Base-by-base conservation (phyloP, 2,329 filamentous ascomycete species). In the Ophiosphaerella herpotricha region DNA sequence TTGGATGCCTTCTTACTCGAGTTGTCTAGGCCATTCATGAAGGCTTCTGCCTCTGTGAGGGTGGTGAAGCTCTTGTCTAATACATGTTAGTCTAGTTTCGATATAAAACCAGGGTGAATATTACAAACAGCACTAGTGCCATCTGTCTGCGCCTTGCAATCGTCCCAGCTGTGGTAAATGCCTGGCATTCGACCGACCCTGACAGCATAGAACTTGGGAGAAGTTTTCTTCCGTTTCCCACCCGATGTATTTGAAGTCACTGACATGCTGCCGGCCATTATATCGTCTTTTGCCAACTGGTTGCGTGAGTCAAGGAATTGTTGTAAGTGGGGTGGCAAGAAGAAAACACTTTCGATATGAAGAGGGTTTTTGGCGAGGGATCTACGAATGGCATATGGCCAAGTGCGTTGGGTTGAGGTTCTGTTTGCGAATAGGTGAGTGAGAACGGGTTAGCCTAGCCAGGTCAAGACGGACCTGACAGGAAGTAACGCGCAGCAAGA, bases 1-100 rank as follows among this genome's bases (percentile, higher is more conserved):
- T 75, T 75, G 40, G 75, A 62, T 35, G 76, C 70, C 14, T 68
- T 71, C 2, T 72, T 62, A 2, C 73, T 72, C 12, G 67, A 60
- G 3, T 68, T 69, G 7, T 72, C 72, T 7, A 81, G 80, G 58
- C 80, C 81, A 39, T 89, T 89, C 23, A 90, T 79, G 68, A 90
- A 97, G 2, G 84, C 85, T 63, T 89, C 82, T n/a, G 93, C 93
- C 52, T 96, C 91, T 55, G 86, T 82, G 50, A 81, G 77, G 0
- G 82, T 85, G 8, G 80, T 75, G 68, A 96, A 97, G 1, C 88
- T 90, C 76, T 94, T 93, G 78, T 89, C 90, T 94, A 53, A 14
- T 5, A 7, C 4, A 32, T 63, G 23, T 47, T 16, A 47, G 38
- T 8, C 45, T 60, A 46, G 29, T 4, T 14, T 26, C 7, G 23